Conservation (phyloP, 768 basidiomycete genomes). For the Sutorius australiensis region DNA sequence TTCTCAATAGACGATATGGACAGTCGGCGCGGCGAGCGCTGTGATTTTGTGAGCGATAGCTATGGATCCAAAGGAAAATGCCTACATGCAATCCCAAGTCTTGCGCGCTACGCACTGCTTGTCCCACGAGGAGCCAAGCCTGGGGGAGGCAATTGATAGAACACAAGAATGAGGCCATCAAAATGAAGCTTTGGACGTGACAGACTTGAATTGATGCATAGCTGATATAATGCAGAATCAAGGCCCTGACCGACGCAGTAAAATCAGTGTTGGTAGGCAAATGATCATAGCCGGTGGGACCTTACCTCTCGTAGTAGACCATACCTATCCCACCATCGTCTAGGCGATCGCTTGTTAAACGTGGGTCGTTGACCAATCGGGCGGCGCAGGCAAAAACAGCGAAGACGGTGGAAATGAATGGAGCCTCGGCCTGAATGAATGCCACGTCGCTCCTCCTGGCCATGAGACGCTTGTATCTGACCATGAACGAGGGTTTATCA, state of each 20-base stretch:
- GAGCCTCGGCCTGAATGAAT: constrained; percentile 56
- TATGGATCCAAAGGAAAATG: constrained; percentile 6
- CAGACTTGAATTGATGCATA: constrained; percentile 79
- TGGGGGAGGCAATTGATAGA: constrained; percentile 92
- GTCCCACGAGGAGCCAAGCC: constrained; percentile 89
- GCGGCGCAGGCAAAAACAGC: constrained; percentile 90
- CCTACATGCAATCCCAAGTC: constrained; percentile 90
- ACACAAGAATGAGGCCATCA: constrained; percentile 88
- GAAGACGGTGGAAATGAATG: constrained; percentile 80
- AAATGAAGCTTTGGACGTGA: constrained; percentile 87
- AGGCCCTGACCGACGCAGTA: constrained; percentile 49
- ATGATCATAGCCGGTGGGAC: constrained; percentile 3
- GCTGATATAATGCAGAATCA: constrained; percentile 90
- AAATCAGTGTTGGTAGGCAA: constrained; percentile 1
- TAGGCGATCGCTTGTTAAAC: constrained; percentile 53
- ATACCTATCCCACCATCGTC: constrained; percentile 87
- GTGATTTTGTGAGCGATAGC: constrained; percentile 16
- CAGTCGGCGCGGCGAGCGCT: constrained; percentile 83
- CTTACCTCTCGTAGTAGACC: constrained; percentile 85
- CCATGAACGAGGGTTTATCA: constrained; percentile 80
- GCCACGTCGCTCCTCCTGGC: constrained; percentile 52
- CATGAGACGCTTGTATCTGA: constrained; percentile 71
- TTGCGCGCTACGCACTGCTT: constrained; percentile 85
- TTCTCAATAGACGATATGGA: constrained; percentile 72
- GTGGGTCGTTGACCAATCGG: constrained; percentile 69